Conservation (phyloP, 2,329 filamentous ascomycete genomes). For the Lojkania enalia region DNA sequence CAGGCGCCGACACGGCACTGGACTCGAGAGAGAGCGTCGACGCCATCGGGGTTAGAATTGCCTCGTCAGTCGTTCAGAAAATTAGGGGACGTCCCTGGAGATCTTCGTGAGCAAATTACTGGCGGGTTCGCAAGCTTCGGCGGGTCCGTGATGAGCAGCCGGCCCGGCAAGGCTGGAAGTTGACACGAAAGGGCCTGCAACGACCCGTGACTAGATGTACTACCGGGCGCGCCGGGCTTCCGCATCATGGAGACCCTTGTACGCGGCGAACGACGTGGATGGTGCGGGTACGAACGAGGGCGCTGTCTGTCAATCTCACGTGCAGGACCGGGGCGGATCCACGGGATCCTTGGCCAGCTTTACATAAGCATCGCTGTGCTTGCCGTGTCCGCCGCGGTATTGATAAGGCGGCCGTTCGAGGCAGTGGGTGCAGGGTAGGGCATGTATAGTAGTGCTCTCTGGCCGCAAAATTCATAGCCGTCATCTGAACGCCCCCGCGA, state of each 20-base stretch:
- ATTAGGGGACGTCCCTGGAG: not conserved
- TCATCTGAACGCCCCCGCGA: constrained; percentile 2
- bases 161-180: not conserved
- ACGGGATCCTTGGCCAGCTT: not conserved
- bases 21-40: constrained; percentile 19
- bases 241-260: constrained; percentile 1
- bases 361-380: too few species aligned
- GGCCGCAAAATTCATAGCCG: too few species aligned
- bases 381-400: not conserved
- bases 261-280: not conserved
- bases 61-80: not conserved
- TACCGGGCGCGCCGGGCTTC: not conserved
- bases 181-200: not conserved
- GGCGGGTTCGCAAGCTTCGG: not conserved
- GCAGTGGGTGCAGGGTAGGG: too few species aligned
- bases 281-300: not conserved
- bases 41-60: constrained; percentile 1
- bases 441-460: too few species aligned
- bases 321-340: constrained; percentile 1
- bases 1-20: constrained; percentile 76
- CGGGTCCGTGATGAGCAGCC: not conserved
- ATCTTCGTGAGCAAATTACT: constrained; percentile 1
- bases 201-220: constrained; percentile 6
- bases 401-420: constrained; percentile 18
- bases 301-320: constrained; percentile 6